Percentiles rank a stretch among this genome's conserved stretches.
phyloP scores from a whole-genome alignment of 1,139 yeast species.

The Keqinozyma sinolaborantium region DNA sequence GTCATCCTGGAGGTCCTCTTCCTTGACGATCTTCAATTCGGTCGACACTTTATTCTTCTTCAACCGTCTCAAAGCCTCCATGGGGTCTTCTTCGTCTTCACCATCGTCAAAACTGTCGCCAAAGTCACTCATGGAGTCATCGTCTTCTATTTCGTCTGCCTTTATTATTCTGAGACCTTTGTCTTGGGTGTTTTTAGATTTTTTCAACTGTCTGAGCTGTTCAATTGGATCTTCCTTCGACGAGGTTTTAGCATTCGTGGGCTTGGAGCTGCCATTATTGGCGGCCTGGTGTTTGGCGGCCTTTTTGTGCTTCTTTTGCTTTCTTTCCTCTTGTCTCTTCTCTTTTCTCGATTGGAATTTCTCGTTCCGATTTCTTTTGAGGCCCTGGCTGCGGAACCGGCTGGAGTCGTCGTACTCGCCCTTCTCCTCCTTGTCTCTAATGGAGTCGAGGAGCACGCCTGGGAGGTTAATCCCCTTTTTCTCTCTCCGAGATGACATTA shows the following conservation, averaged over 20 bases:
- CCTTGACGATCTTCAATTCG: slow-evolving; percentile 19
- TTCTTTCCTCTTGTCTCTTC: slow-evolving; percentile 53
- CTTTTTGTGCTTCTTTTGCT: slow-evolving; percentile 45
- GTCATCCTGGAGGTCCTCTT: slow-evolving; percentile 21
- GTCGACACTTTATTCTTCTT: slow-evolving; percentile 14
- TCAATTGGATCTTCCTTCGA: slow-evolving; percentile 20
- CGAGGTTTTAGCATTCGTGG: neutral
- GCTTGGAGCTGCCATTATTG: slow-evolving; percentile 2
- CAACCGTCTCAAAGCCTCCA: slow-evolving; percentile 18
- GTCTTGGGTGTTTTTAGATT: slow-evolving; percentile 10
- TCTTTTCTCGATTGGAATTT: slow-evolving; percentile 47
- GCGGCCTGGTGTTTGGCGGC: slow-evolving; percentile 1
- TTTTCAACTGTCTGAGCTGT: slow-evolving; percentile 14
- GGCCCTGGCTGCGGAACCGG: slow-evolving; percentile 20
- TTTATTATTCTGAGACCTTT: slow-evolving; percentile 17
- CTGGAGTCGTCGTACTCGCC: slow-evolving; percentile 40
- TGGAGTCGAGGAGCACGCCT: slow-evolving; percentile 61
- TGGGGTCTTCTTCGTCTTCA: slow-evolving; percentile 20
- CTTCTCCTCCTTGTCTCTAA: slow-evolving; percentile 42
- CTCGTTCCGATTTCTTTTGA: slow-evolving; percentile 23
- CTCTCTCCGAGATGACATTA: slow-evolving; percentile 7
- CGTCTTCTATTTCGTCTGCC: slow-evolving; percentile 27
- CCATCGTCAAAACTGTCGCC: slow-evolving; percentile 12
- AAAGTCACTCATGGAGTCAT: slow-evolving; percentile 13
- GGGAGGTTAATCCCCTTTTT: slow-evolving; percentile 60